Evolutionary conservation across 2,329 filamentous ascomycete genomes (phyloP).

Genomic region (Dichotomopilus funicola): DNA sequence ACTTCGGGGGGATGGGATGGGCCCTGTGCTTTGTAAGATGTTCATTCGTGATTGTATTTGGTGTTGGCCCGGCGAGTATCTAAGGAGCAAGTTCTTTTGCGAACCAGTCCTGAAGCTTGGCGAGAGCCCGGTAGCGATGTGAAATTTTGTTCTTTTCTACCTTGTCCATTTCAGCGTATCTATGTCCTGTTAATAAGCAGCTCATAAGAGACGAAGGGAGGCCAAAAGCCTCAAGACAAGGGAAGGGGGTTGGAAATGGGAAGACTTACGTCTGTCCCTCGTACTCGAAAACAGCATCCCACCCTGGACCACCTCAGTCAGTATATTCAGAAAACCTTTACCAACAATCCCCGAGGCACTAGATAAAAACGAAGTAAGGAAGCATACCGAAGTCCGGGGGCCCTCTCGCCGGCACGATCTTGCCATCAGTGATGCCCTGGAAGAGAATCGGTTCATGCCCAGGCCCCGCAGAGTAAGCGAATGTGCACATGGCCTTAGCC

Average conservation of each 20-base stretch:
- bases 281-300: conserved; percentile 96
- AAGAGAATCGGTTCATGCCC: conserved; percentile 80
- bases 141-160: conserved; percentile 84
- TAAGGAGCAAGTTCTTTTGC: conserved; percentile 34
- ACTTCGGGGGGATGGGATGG: too few relatives aligned
- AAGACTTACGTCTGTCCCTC: conserved; percentile 67
- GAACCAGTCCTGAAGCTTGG: conserved; percentile 80
- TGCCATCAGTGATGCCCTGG: conserved; percentile 79
- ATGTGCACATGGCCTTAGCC: conserved; percentile 90
- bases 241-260: too few relatives aligned
- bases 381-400: conserved; percentile 72
- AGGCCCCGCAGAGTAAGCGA: conserved; percentile 82
- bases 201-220: background rate
- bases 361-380: too few relatives aligned
- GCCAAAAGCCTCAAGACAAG: background rate
- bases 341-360: too few relatives aligned
- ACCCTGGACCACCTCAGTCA: conserved; percentile 44
- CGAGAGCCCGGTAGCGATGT: conserved; percentile 79
- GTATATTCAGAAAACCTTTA: background rate
- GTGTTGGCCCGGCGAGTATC: background rate
- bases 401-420: conserved; percentile 78
- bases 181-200: conserved; percentile 26
- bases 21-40: too few relatives aligned
- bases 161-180: conserved; percentile 92
- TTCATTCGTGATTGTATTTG: background rate